phyloP scores from a whole-genome alignment of 108 stramenopile genomes.

The Cyclotella distinguenda region DNA sequence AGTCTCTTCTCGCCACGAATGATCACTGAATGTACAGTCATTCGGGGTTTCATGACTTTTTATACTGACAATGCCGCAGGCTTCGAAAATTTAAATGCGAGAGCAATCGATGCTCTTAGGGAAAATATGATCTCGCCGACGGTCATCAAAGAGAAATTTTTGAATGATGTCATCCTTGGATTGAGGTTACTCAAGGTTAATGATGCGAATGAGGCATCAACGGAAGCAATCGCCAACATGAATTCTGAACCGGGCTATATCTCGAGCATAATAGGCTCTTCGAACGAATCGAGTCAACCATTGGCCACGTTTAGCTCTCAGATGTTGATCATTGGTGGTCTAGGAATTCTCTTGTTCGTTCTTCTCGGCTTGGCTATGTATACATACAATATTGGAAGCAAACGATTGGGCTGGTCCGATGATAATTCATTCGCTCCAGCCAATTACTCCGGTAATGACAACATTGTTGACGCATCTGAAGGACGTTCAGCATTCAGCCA shows the following conservation, averaged over 20 bases:
- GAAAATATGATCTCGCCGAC: background rate
- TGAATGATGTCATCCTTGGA: constrained; percentile 9
- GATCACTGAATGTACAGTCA: constrained; percentile 16
- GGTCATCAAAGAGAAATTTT: background rate
- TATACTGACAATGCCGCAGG: constrained; percentile 5
- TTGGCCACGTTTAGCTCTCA: background rate
- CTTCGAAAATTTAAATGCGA: constrained; percentile 18
- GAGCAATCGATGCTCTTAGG: constrained; percentile 14
- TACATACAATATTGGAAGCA: constrained; percentile 1
- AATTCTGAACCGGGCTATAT: constrained; percentile 6
- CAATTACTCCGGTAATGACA: background rate
- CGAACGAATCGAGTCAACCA: background rate
- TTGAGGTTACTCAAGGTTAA: constrained; percentile 3
- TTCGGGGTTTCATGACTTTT: constrained; percentile 16
- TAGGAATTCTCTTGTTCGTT: constrained; percentile 2
- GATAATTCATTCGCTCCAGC: background rate
- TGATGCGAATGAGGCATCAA: background rate
- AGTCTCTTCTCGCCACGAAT: background rate
- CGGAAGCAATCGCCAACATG: background rate
- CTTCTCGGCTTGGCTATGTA: constrained; percentile 3
- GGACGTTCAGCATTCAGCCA: background rate
- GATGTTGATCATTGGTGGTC: constrained; percentile 7
- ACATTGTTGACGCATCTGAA: background rate
- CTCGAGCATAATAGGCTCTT: constrained; percentile 5
- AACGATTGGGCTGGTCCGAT: background rate